Conservation (phyloP, 2,329 filamentous ascomycete genomes). For the Aspergillus sp. region DNA sequence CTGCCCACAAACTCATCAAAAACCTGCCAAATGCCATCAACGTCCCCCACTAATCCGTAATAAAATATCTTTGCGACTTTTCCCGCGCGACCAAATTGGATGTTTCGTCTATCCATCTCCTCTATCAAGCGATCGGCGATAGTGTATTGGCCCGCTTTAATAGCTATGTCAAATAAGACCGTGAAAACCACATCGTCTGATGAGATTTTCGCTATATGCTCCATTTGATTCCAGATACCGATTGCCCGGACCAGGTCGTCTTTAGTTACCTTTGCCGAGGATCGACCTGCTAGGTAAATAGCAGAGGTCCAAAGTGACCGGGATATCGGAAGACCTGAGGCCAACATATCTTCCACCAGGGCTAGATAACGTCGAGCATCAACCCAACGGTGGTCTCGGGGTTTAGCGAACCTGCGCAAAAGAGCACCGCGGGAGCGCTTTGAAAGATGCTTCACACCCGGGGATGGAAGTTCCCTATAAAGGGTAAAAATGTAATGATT, state of each 20-base stretch:
- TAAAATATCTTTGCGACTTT: constrained; percentile 81
- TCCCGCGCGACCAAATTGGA: constrained; percentile 74
- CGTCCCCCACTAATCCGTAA: constrained; percentile 72
- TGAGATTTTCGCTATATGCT: constrained; percentile 63
- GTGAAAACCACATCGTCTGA: constrained; percentile 85
- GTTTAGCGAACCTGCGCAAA: constrained; percentile 66
- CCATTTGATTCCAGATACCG: constrained; percentile 86
- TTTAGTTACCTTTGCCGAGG: constrained; percentile 59
- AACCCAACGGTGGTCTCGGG: constrained; percentile 35
- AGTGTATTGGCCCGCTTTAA: constrained; percentile 78
- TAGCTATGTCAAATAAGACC: constrained; percentile 83
- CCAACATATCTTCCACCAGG: constrained; percentile 79
- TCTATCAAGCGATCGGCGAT: constrained; percentile 81
- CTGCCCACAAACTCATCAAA: constrained; percentile 82
- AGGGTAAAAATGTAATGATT: constrained; percentile 53
- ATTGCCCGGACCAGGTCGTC: constrained; percentile 68
- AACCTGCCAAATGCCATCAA: constrained; percentile 69
- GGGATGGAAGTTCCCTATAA: constrained; percentile 54
- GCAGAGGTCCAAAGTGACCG: constrained; percentile 79
- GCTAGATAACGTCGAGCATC: constrained; percentile 78
- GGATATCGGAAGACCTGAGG: constrained; percentile 67
- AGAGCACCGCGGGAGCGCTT: constrained; percentile 59
- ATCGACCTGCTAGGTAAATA: constrained; percentile 74
- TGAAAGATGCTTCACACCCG: constrained; percentile 53
- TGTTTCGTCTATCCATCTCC: constrained; percentile 72